Percentiles rank a stretch among this genome's conserved stretches.
Evolutionary conservation across 1,284 basidiomycete species (phyloP).

Genomic region (Ustilago trichophora): DNA sequence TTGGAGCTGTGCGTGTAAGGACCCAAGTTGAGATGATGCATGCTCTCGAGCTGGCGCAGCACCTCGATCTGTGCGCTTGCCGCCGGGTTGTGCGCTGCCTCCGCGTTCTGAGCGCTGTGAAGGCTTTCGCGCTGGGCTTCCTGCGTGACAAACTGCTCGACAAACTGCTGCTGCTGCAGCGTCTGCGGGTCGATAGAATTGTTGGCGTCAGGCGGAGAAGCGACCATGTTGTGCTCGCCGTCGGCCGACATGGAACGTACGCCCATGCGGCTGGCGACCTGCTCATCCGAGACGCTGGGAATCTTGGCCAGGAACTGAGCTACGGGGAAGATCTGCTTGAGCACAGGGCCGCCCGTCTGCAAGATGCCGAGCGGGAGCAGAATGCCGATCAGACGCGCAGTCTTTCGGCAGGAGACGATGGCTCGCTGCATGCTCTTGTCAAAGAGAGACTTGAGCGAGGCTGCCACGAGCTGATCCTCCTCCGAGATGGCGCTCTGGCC

Average conservation of each 20-base stretch:
- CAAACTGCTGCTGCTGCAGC: constrained; percentile 20
- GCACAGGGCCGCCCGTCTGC: constrained; percentile 53
- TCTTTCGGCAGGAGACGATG: constrained; percentile 46
- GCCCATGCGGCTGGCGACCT: constrained; percentile 16
- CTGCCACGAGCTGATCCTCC: constrained; percentile 41
- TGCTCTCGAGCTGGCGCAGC: constrained; percentile 33
- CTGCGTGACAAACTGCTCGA: constrained; percentile 6
- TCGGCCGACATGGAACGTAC: constrained; percentile 3
- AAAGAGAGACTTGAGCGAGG: constrained; percentile 43
- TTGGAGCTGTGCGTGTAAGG: constrained; percentile 58
- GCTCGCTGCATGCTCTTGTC: constrained; percentile 47
- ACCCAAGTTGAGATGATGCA: constrained; percentile 39
- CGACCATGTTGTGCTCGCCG: neutral
- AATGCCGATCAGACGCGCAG: constrained; percentile 47
- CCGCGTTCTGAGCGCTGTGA: neutral
- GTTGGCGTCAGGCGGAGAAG: constrained; percentile 2
- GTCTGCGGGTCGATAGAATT: constrained; percentile 36
- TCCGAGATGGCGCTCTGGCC: constrained; percentile 28
- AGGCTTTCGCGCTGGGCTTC: constrained; percentile 13
- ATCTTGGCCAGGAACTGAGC: constrained; percentile 56
- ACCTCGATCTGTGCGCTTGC: constrained; percentile 21
- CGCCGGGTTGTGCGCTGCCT: constrained; percentile 2
- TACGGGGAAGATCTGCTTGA: constrained; percentile 52
- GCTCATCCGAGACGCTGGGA: constrained; percentile 38
- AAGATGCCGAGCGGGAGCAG: constrained; percentile 48